Evolutionary conservation across 768 basidiomycete species (phyloP).

Genomic region (Kwoniella sp.): DNA sequence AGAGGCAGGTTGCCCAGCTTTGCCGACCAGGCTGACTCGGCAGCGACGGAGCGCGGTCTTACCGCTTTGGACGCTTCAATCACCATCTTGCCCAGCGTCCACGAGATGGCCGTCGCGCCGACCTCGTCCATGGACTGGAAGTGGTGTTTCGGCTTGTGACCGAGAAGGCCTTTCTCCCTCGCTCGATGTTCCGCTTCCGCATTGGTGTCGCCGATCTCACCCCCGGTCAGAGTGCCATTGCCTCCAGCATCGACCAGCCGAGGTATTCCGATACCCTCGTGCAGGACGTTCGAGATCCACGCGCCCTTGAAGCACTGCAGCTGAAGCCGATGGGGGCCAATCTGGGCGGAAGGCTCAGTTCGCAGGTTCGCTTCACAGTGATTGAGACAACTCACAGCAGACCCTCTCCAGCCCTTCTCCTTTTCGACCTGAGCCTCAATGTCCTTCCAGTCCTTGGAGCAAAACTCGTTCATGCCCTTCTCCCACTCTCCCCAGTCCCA

Average conservation of each 20-base stretch:
- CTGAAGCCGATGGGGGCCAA: constrained; percentile 78
- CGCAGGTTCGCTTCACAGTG: not conserved
- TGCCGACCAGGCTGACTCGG: constrained; percentile 23
- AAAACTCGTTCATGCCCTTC: constrained; percentile 81
- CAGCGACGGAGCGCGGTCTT: constrained; percentile 15
- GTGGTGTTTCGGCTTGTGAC: constrained; percentile 40
- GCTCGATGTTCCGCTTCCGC: constrained; percentile 73
- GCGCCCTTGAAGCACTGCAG: constrained; percentile 99
- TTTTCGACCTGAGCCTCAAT: constrained; percentile 65
- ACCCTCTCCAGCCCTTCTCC: constrained; percentile 55
- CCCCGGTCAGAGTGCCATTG: constrained; percentile 60
- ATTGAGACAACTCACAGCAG: constrained; percentile 53
- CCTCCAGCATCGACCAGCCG: constrained; percentile 82
- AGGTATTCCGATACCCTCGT: constrained; percentile 93
- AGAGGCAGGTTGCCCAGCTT: constrained; percentile 11
- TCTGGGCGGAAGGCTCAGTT: constrained; percentile 45
- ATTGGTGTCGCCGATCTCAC: constrained; percentile 50
- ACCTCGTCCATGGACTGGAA: constrained; percentile 94
- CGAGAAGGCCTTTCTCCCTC: constrained; percentile 68
- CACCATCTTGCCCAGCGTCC: constrained; percentile 99
- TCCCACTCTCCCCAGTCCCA: constrained; percentile 97
- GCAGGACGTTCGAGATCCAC: constrained; percentile 92
- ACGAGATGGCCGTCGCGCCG: constrained; percentile 86
- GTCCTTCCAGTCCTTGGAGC: constrained; percentile 69
- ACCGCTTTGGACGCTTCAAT: constrained; percentile 71